Evolutionary conservation across 768 basidiomycete genomes (phyloP).

Genomic region (Leccinum imitatum): DNA sequence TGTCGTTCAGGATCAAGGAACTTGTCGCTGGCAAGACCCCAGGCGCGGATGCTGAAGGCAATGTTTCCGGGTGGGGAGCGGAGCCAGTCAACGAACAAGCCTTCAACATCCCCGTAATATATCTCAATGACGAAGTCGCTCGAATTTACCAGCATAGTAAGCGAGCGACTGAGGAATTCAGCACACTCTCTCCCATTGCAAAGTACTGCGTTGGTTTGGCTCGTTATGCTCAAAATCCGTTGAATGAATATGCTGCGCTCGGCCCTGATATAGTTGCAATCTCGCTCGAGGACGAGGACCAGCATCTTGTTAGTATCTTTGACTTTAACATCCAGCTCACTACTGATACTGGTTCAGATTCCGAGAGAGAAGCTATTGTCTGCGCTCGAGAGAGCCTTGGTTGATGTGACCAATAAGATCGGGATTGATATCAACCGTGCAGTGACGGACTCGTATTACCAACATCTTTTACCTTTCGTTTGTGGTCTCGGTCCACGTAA

Average conservation of each 20-base stretch:
- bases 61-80: constrained; percentile 26
- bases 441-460: constrained; percentile 85
- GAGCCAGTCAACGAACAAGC: constrained; percentile 39
- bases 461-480: constrained; percentile 83
- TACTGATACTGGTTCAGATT: constrained; percentile 50
- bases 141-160: constrained; percentile 90
- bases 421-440: constrained; percentile 94
- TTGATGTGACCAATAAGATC: constrained; percentile 88
- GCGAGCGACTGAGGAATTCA: constrained; percentile 82
- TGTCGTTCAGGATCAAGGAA: constrained; percentile 64
- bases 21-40: constrained; percentile 38
- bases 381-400: constrained; percentile 82
- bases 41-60: constrained; percentile 21
- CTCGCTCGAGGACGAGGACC: constrained; percentile 80
- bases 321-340: background rate
- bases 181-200: constrained; percentile 68
- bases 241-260: constrained; percentile 92
- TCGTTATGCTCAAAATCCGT: constrained; percentile 87
- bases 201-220: constrained; percentile 95
- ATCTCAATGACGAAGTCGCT: constrained; percentile 88
- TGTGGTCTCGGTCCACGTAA: constrained; percentile 95
- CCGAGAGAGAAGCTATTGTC: constrained; percentile 80
- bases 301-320: constrained; percentile 65
- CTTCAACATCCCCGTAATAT: constrained; percentile 73
- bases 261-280: constrained; percentile 83